These are phyloP conservation scores for Chaetomium strumarium DNA, from an alignment of 2,329 filamentous ascomycete species.

Conservation along the genomic window DNA sequence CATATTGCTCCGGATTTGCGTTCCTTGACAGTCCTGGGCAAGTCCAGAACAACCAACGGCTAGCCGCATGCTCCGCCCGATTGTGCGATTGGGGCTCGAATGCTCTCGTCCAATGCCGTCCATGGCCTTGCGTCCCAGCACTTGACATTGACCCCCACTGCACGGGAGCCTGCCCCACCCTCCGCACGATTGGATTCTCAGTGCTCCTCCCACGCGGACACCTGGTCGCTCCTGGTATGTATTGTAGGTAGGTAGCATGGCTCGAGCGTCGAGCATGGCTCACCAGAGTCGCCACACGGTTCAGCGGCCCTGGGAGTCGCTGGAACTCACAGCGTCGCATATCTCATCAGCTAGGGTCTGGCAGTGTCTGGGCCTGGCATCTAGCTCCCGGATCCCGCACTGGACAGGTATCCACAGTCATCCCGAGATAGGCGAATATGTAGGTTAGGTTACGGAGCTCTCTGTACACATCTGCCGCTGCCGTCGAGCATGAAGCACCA, in stretches of 20 bases:
- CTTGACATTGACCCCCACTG: too few relatives aligned
- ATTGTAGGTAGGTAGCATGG: too few relatives aligned
- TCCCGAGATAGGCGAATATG: neutral
- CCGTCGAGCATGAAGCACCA: slow-evolving; percentile 7
- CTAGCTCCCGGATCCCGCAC: neutral
- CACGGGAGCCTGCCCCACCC: too few relatives aligned
- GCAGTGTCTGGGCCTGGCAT: neutral
- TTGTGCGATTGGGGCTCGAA: neutral
- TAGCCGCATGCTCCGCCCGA: slow-evolving; percentile 11
- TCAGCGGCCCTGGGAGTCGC: slow-evolving; percentile 11
- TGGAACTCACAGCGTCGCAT: neutral
- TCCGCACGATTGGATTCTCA: too few relatives aligned
- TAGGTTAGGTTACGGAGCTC: neutral
- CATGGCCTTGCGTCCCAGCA: neutral
- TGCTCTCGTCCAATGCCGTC: neutral
- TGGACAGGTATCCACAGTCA: too few relatives aligned
- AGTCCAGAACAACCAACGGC: slow-evolving; percentile 1
- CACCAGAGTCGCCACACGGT: slow-evolving; percentile 6
- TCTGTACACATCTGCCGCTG: neutral
- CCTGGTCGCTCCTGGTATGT: neutral
- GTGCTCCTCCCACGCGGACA: neutral
- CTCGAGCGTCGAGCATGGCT: neutral
- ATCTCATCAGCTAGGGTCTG: neutral
- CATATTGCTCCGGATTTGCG: slow-evolving; percentile 23
- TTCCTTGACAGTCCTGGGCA: slow-evolving; percentile 13